Conservation (phyloP, 1,284 basidiomycete genomes). For the Fomitopsis betulina region DNA sequence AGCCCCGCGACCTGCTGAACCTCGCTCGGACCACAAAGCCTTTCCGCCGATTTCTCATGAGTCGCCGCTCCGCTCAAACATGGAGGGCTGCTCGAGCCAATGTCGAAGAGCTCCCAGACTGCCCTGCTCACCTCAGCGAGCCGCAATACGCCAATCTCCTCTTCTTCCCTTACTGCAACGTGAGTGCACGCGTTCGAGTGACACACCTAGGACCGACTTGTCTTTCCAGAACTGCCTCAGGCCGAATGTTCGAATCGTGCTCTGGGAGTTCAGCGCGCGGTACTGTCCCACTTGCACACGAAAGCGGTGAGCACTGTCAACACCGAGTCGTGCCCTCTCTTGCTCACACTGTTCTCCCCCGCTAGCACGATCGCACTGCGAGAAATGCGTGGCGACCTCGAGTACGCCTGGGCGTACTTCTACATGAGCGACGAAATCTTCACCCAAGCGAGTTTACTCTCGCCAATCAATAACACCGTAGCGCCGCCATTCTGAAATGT, state of each 20-base stretch:
- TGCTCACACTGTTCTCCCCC: too few relatives aligned
- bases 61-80: constrained; percentile 29
- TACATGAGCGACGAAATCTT: not conserved
- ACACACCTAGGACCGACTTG: too few relatives aligned
- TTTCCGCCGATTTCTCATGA: constrained; percentile 34
- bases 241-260: not conserved
- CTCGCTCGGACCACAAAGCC: constrained; percentile 34
- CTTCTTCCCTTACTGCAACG: constrained; percentile 17
- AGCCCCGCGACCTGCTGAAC: constrained; percentile 41
- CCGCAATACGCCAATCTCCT: constrained; percentile 26
- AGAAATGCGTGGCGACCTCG: not conserved
- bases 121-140: constrained; percentile 29
- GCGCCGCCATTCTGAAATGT: not conserved
- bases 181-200: not conserved
- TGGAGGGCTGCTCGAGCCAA: constrained; percentile 34
- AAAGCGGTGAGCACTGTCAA: not conserved
- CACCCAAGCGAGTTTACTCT: not conserved
- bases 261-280: constrained; percentile 1
- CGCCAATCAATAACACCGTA: not conserved
- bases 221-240: not conserved
- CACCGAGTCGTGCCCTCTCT: too few relatives aligned
- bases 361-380: too few relatives aligned
- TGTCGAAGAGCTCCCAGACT: constrained; percentile 18
- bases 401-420: not conserved
- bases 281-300: not conserved